A percentile compares a stretch with the other conserved stretches of the same genome.
These are phyloP conservation scores for Trifolium fragiferum DNA, from an alignment of 306 rosid species.

Conservation along the genomic window DNA sequence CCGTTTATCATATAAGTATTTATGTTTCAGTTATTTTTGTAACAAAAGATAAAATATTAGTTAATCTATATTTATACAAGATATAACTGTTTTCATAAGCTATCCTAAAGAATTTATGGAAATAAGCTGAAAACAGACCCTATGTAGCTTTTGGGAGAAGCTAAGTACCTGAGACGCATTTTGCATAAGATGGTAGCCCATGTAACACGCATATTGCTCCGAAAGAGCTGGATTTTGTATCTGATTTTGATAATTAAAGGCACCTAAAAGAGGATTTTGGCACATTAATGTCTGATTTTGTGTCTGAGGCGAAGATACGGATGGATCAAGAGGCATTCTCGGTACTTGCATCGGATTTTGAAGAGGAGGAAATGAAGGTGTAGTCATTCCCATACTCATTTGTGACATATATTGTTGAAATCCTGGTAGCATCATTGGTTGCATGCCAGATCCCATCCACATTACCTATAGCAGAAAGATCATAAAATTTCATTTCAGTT, in stretches of 20 bases:
- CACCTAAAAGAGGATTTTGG: conserved; percentile 62
- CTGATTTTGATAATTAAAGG: conserved; percentile 69
- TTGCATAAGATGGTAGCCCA: conserved; percentile 84
- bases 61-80: not conserved
- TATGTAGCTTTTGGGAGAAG: conserved; percentile 25
- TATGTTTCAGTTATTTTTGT: not conserved
- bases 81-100: not conserved
- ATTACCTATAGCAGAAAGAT: conserved; percentile 58
- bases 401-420: conserved; percentile 71
- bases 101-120: not conserved
- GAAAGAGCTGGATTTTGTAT: conserved; percentile 72
- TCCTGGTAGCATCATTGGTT: conserved; percentile 86
- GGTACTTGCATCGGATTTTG: conserved; percentile 67
- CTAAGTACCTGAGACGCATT: conserved; percentile 67
- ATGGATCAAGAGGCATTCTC: conserved; percentile 57
- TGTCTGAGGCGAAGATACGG: conserved; percentile 51
- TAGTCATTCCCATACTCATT: conserved; percentile 70
- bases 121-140: not conserved
- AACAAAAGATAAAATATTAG: not conserved
- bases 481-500: not conserved
- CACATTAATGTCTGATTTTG: conserved; percentile 61
- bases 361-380: conserved; percentile 64
- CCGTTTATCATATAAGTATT: not conserved
- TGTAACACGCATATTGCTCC: conserved; percentile 72
- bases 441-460: conserved; percentile 96